Evolutionary conservation across 441 rosid species (phyloP).

Genomic region (Daphne laureola): DNA sequence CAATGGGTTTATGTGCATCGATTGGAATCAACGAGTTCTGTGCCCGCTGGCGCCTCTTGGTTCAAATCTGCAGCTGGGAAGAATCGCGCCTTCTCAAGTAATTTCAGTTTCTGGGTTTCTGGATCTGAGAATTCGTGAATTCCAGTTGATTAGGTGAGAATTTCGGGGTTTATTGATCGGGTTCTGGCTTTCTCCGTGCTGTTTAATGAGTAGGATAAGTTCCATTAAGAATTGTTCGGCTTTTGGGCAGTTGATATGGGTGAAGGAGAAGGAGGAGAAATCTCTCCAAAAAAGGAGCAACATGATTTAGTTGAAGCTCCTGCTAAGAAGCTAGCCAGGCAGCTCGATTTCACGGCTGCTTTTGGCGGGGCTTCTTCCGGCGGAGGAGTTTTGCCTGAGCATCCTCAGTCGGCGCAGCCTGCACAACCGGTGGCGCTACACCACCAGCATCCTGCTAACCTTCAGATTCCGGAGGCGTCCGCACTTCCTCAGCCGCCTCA

Average conservation of each 20-base stretch:
- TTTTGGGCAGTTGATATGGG: slow-evolving; percentile 22
- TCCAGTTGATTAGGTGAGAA: slow-evolving; percentile 21
- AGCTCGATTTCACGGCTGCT: slow-evolving; percentile 58
- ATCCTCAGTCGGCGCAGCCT: slow-evolving; percentile 32
- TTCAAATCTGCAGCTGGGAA: slow-evolving; percentile 24
- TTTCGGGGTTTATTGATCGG: slow-evolving; percentile 12
- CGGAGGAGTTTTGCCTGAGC: slow-evolving; percentile 39
- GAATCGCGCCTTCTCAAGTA: slow-evolving; percentile 11
- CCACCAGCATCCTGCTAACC: slow-evolving; percentile 10
- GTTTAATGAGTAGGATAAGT: slow-evolving; percentile 1
- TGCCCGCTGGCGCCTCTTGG: slow-evolving; percentile 2
- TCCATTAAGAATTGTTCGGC: slow-evolving; percentile 13
- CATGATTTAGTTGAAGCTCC: slow-evolving; percentile 33
- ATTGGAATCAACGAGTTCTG: slow-evolving; percentile 9
- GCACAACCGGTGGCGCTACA: slow-evolving; percentile 15
- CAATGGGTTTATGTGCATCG: slow-evolving; percentile 6
- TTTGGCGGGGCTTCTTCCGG: slow-evolving; percentile 21
- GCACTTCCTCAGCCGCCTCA: slow-evolving; percentile 23
- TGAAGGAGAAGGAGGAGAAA: slow-evolving; percentile 31
- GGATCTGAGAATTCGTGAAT: slow-evolving; percentile 34
- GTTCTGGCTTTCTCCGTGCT: slow-evolving; percentile 7
- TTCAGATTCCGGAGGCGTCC: slow-evolving; percentile 20
- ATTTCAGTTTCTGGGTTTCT: slow-evolving; percentile 17
- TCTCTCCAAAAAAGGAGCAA: slow-evolving; percentile 42
- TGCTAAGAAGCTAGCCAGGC: slow-evolving; percentile 50